Conservation (phyloP, 192 early-diverging fungal genomes). For the Globomyces pollinis-pini region DNA sequence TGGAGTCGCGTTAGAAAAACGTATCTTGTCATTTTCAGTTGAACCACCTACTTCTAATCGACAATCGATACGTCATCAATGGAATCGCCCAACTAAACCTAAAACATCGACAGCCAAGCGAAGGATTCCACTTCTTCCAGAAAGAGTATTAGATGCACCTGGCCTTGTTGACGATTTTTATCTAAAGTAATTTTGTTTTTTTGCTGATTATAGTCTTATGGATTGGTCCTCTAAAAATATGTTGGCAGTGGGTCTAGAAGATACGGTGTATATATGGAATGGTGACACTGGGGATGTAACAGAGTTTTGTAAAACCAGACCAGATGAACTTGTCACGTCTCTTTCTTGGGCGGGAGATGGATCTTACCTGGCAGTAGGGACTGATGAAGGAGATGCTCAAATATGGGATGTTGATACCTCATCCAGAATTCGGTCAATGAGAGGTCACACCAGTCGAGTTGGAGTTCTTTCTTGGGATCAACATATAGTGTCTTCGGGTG, state of each 20-base stretch:
- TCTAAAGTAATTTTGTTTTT: too few relatives aligned
- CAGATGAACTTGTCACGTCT: conserved; percentile 19
- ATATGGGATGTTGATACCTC: conserved; percentile 82
- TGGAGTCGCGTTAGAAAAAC: conserved; percentile 67
- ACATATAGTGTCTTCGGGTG: conserved; percentile 74
- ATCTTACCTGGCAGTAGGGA: conserved; percentile 54
- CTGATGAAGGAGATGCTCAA: conserved; percentile 70
- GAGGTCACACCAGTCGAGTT: conserved; percentile 69
- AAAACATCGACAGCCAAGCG: conserved; percentile 36
- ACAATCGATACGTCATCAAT: conserved; percentile 45
- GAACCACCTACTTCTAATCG: conserved; percentile 58
- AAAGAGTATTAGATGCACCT: conserved; percentile 83
- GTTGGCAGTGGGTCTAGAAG: conserved; percentile 43
- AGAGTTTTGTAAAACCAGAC: conserved; percentile 28
- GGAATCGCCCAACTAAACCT: conserved; percentile 36
- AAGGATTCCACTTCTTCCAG: conserved; percentile 71
- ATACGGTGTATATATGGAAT: conserved; percentile 49
- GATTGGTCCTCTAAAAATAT: conserved; percentile 43
- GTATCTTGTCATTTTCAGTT: conserved; percentile 73
- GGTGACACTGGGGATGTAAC: conserved; percentile 38
- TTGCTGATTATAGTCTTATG: too few relatives aligned
- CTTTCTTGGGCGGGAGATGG: conserved; percentile 42
- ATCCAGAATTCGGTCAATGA: conserved; percentile 73
- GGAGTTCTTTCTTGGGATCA: conserved; percentile 82
- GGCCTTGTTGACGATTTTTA: conserved; percentile 53